Evolutionary conservation across 140 eudicot species (phyloP), one percentile per base, ranked within the genome.

Genomic region (Oenanthe javanica): DNA sequence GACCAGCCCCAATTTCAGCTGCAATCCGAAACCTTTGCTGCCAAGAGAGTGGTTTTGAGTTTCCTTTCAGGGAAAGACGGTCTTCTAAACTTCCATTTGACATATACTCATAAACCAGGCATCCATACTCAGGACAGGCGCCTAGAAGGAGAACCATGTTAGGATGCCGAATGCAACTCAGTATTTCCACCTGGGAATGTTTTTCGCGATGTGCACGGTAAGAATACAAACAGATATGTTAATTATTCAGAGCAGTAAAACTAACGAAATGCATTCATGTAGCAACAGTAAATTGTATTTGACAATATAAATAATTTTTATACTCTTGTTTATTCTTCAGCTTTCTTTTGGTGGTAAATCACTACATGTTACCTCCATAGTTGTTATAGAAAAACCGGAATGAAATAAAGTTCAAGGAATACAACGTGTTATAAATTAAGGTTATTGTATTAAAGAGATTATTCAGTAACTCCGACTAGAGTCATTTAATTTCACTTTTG

Each of bases 111-210:
- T 76, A 76, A 31, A 76, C 79, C 51, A 76, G 55, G 66, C 79
- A 76, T 42, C 79, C 79, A 50, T 76, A 76, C 23, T 76, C 79
- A 25, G 79, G 79, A 54, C 79, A 76, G 79, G 79, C 79, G 21
- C 79, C 79, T 23, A 76, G 66, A 64, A 76, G 79, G 46, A 76
- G 79, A 76, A 76, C 79, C 79, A 76, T 76, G 79, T 76, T 76
- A 76, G 79, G 79, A 76, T 76, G 79, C n/a, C 79, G 79, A 3
- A 76, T 76, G 79, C 79, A 76, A 36, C 79, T 76, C n/a, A 76
- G 66, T 48, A 76, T 51, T 76, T 76, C 79, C 54, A 76, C 79
- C 79, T 76, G 66, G 47, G 14, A 76, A 49, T 49, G 79, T 51
- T 31, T 18, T 59, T 9, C 18, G 6, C 77, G 46, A 43, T n/a